phyloP scores from a whole-genome alignment of 192 early-diverging fungal species.

The Umbelopsis ramanniana region DNA sequence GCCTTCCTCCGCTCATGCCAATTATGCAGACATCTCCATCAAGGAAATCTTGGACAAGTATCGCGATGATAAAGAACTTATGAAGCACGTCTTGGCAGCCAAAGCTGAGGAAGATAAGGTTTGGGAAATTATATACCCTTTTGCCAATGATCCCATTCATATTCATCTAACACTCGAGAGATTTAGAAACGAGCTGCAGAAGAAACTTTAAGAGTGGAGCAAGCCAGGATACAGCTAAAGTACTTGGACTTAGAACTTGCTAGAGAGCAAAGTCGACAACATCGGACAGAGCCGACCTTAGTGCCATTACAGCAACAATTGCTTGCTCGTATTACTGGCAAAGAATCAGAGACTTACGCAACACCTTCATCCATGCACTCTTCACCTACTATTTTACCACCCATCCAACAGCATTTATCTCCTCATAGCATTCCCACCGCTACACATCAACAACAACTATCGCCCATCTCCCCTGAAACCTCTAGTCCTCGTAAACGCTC shows the following conservation, averaged over 20 bases:
- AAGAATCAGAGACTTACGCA: slow-evolving; percentile 8
- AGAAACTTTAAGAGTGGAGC: slow-evolving; percentile 34
- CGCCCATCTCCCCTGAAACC: slow-evolving; percentile 1
- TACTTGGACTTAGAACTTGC: slow-evolving; percentile 33
- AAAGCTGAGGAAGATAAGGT: slow-evolving; percentile 42
- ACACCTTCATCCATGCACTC: slow-evolving; percentile 10
- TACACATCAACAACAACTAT: slow-evolving; percentile 14
- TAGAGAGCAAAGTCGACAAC: slow-evolving; percentile 29
- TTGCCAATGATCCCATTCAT: not conserved
- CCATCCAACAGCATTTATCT: slow-evolving; percentile 14
- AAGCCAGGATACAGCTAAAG: slow-evolving; percentile 31
- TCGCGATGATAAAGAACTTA: slow-evolving; percentile 31
- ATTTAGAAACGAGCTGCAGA: slow-evolving; percentile 38
- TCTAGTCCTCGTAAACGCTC: slow-evolving; percentile 21
- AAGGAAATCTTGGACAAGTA: slow-evolving; percentile 35
- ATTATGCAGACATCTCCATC: slow-evolving; percentile 28
- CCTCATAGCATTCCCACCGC: not conserved
- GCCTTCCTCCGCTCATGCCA: not conserved
- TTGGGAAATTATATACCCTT: not conserved
- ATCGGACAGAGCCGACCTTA: slow-evolving; percentile 3
- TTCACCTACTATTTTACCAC: slow-evolving; percentile 8
- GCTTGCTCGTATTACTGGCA: slow-evolving; percentile 37
- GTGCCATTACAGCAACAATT: slow-evolving; percentile 40
- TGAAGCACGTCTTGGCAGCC: slow-evolving; percentile 34
- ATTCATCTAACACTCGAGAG: not conserved